Percentiles rank a stretch among this genome's conserved stretches.
Conservation (phyloP, 1,284 basidiomycete species). For the Heterobasidion parviporum region DNA sequence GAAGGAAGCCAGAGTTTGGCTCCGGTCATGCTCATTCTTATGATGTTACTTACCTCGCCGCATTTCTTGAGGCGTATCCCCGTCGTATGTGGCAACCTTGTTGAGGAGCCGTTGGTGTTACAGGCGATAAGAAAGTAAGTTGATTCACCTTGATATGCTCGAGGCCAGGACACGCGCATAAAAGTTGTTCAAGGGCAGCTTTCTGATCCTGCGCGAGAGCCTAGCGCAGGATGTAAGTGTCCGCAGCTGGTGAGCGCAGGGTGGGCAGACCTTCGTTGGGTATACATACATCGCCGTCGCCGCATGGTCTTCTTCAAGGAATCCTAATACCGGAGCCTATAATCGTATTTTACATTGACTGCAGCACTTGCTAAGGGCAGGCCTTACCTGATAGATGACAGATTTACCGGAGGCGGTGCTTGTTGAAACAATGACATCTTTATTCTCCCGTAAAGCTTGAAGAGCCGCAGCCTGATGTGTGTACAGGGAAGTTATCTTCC, state of each 20-base stretch:
- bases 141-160: slow-evolving; percentile 45
- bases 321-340: slow-evolving; percentile 67
- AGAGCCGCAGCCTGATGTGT: slow-evolving; percentile 78
- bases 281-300: slow-evolving; percentile 83
- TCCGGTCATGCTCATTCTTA: neutral
- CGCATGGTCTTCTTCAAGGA: slow-evolving; percentile 53
- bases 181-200: slow-evolving; percentile 56
- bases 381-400: slow-evolving; percentile 73
- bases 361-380: neutral
- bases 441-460: slow-evolving; percentile 50
- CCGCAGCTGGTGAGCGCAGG: neutral
- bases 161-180: slow-evolving; percentile 55
- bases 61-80: slow-evolving; percentile 72
- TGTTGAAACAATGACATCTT: slow-evolving; percentile 84
- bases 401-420: slow-evolving; percentile 91
- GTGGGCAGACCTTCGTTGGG: slow-evolving; percentile 66
- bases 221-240: slow-evolving; percentile 23
- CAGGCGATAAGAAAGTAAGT: slow-evolving; percentile 1
- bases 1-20: neutral
- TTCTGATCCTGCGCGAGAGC: slow-evolving; percentile 89
- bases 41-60: slow-evolving; percentile 38
- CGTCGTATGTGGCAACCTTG: slow-evolving; percentile 78
- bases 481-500: slow-evolving; percentile 66
- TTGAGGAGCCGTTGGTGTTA: neutral
- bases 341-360: slow-evolving; percentile 1